phyloP scores from a whole-genome alignment of 176 grass and related monocot genomes.

The Tuctoria greenei region DNA sequence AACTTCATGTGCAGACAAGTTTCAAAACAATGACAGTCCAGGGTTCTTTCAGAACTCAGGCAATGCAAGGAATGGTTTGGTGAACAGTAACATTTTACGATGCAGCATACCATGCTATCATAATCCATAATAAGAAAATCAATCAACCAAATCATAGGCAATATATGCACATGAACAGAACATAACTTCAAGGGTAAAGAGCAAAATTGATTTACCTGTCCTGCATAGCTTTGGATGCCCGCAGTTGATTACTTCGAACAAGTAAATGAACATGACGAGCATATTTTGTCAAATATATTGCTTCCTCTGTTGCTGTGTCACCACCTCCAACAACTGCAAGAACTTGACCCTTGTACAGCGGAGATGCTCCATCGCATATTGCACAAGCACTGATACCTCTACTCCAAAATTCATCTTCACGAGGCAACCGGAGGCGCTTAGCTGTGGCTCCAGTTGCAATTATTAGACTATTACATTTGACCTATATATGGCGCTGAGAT shows the following conservation, averaged over 20 bases:
- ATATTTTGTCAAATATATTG: constrained; percentile 97
- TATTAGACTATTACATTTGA: constrained; percentile 86
- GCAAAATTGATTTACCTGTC: constrained; percentile 65
- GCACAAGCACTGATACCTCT: constrained; percentile 97
- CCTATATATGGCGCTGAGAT: constrained; percentile 49
- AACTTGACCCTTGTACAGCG: constrained; percentile 82
- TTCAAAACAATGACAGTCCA: constrained; percentile 22
- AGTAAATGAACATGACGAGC: constrained; percentile 96
- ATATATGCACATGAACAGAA: constrained; percentile 23
- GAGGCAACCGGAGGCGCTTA: constrained; percentile 71
- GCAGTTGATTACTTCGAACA: constrained; percentile 64
- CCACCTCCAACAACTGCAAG: constrained; percentile 95
- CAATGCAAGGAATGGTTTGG: constrained; percentile 22
- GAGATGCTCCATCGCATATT: constrained; percentile 97
- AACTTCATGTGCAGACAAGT: constrained; percentile 37
- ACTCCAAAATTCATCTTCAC: constrained; percentile 99
- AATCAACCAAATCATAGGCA: constrained; percentile 13
- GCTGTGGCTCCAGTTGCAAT: constrained; percentile 95
- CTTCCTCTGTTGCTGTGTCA: constrained; percentile 91
- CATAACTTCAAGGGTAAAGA: background rate
- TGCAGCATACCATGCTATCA: constrained; percentile 16
- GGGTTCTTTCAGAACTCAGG: constrained; percentile 6
- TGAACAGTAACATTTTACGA: constrained; percentile 1
- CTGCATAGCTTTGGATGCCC: constrained; percentile 98
- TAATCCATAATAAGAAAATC: constrained; percentile 1